These are phyloP conservation scores for Flaveria trinervia DNA, from an alignment of 129 eudicot genomes.

Conservation along the genomic window DNA sequence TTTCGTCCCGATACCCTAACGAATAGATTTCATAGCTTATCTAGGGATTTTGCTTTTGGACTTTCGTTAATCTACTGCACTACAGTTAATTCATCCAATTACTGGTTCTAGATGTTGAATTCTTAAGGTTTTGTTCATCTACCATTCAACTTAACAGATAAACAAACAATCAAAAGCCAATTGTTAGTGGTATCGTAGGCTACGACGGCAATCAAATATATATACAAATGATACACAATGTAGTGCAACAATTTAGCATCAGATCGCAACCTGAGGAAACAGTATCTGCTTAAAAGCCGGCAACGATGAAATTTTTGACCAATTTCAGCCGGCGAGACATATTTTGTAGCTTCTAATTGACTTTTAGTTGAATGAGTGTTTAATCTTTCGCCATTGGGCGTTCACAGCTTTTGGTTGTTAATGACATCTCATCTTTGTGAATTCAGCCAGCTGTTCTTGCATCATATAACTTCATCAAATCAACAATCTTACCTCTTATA, in stretches of 20 bases:
- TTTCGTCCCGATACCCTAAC: not conserved
- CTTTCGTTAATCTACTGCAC: conserved; percentile 1
- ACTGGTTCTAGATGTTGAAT: not conserved
- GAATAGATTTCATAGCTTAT: not conserved
- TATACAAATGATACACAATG: not conserved
- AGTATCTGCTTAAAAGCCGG: conserved; percentile 30
- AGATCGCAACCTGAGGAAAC: not conserved
- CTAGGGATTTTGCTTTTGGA: not conserved
- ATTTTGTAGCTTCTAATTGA: conserved; percentile 16
- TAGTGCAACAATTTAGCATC: conserved; percentile 20
- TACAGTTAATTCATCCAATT: not conserved
- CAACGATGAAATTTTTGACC: not conserved
- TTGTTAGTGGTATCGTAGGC: no score
- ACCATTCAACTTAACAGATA: not conserved
- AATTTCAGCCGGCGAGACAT: conserved; percentile 21
- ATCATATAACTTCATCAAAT: conserved; percentile 34
- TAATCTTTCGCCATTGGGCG: conserved; percentile 35
- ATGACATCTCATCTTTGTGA: conserved; percentile 45
- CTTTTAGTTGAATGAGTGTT: conserved; percentile 2
- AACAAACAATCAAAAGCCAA: no score
- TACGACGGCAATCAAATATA: no score
- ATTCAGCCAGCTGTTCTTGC: conserved; percentile 45
- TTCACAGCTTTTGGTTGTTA: conserved; percentile 36
- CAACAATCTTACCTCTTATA: not conserved
- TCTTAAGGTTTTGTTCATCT: not conserved